Conservation (phyloP, 2,329 filamentous ascomycete species). For the Teratosphaeria viscida region DNA sequence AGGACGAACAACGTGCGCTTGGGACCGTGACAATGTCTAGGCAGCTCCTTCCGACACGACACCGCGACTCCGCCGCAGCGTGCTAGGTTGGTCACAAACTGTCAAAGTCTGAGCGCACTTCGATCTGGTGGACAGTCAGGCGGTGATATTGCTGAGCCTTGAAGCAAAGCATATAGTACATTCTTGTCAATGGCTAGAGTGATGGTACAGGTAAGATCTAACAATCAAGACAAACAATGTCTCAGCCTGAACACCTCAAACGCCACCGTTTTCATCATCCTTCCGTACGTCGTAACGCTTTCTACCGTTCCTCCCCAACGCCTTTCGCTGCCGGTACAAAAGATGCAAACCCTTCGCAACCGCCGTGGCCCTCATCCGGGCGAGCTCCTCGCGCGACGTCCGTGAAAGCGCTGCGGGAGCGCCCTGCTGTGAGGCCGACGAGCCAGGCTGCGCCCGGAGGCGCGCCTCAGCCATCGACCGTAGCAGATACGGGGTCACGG, state of each 20-base stretch:
- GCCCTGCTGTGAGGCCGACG: conserved; percentile 28
- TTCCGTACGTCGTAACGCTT: background rate
- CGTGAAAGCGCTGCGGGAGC: conserved; percentile 18
- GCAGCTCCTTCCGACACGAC: background rate
- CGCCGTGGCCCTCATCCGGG: background rate
- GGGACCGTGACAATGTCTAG: too few relatives aligned
- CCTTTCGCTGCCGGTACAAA: conserved; percentile 1
- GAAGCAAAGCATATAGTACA: background rate
- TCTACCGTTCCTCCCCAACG: background rate
- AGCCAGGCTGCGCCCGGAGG: conserved; percentile 37
- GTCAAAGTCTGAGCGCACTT: background rate
- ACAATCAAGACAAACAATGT: background rate
- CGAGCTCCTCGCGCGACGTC: conserved; percentile 6
- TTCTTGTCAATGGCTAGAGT: background rate
- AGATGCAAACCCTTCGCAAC: background rate
- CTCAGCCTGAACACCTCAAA: background rate
- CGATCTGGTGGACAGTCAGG: background rate
- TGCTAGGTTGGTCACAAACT: background rate
- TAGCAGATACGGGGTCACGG: conserved; percentile 33
- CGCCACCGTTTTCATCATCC: background rate
- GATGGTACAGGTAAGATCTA: background rate
- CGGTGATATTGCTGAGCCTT: background rate
- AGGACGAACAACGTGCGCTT: too few relatives aligned
- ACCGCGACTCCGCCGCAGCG: background rate
- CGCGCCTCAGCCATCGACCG: conserved; percentile 33